Evolutionary conservation across 2,329 filamentous ascomycete genomes (phyloP).

Genomic region (Lizonia empirigonia): DNA sequence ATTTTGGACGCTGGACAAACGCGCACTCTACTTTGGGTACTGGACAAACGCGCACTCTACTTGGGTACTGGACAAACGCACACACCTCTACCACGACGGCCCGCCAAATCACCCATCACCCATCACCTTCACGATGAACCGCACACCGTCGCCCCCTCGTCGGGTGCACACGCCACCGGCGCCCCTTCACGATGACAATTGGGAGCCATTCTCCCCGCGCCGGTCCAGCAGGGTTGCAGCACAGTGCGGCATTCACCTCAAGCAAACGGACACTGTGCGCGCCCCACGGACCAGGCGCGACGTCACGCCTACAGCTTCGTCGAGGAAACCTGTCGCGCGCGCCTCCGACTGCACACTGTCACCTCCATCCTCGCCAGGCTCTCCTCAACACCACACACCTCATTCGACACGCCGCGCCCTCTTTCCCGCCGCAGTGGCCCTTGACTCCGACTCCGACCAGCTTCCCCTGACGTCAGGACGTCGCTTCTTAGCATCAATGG

Average conservation of each 20-base stretch:
- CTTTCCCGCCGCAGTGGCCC: constrained; percentile 25
- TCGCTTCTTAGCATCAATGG: constrained; percentile 34
- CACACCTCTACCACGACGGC: constrained; percentile 1
- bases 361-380: constrained; percentile 50
- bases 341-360: constrained; percentile 56
- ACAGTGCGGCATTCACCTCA: constrained; percentile 51
- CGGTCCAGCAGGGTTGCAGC: constrained; percentile 67
- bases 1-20: constrained; percentile 24
- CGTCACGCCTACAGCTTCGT: constrained; percentile 39
- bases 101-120: not conserved
- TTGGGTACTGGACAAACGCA: constrained; percentile 22
- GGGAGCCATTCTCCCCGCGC: constrained; percentile 74
- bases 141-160: constrained; percentile 66
- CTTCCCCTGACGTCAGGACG: constrained; percentile 34
- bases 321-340: constrained; percentile 38
- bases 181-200: constrained; percentile 72
- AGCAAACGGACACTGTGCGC: constrained; percentile 21
- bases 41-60: constrained; percentile 13
- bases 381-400: constrained; percentile 39
- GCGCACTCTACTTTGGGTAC: constrained; percentile 18
- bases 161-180: constrained; percentile 70
- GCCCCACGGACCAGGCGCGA: constrained; percentile 35
- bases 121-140: constrained; percentile 38
- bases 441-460: constrained; percentile 42
- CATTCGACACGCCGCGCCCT: constrained; percentile 39